Evolutionary conservation across 2,329 filamentous ascomycete genomes (phyloP).

Genomic region (Penicillium sp.): DNA sequence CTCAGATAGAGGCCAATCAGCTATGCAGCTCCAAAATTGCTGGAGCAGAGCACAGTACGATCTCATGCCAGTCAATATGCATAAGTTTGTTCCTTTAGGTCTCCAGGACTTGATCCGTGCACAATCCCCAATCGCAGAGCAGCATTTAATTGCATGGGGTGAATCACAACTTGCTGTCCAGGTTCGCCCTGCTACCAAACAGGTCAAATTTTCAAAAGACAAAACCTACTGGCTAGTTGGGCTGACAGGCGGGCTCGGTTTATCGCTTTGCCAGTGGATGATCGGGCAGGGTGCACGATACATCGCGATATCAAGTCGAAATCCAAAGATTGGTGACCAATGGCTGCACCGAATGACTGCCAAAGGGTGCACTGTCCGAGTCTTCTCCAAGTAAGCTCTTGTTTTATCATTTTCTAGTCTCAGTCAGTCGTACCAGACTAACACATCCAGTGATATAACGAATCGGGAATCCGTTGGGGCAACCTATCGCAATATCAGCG

Average conservation of each 20-base stretch:
- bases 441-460: conserved; percentile 19
- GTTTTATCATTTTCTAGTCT: no score
- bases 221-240: conserved; percentile 37
- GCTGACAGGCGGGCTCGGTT: conserved; percentile 28
- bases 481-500: conserved; percentile 24
- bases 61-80: conserved; percentile 7
- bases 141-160: conserved; percentile 16
- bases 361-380: conserved; percentile 18
- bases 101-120: conserved; percentile 11
- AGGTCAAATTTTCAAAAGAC: conserved; percentile 22
- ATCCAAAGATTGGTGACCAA: conserved; percentile 25
- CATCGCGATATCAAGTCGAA: conserved; percentile 30
- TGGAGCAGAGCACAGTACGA: conserved; percentile 7
- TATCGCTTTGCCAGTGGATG: conserved; percentile 33
- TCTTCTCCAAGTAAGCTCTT: conserved; percentile 18
- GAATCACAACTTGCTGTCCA: conserved; percentile 11
- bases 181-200: conserved; percentile 16
- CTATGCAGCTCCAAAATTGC: conserved; percentile 5
- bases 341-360: conserved; percentile 23
- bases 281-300: conserved; percentile 25
- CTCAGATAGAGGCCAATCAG: background rate
- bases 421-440: background rate
- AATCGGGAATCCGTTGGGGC: conserved; percentile 23
- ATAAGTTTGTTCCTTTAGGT: conserved; percentile 3
- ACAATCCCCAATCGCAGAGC: background rate